Percentiles rank a stretch among this genome's conserved stretches.
phyloP scores from a whole-genome alignment of 2,329 filamentous ascomycete species.

The Didymella lethalis region DNA sequence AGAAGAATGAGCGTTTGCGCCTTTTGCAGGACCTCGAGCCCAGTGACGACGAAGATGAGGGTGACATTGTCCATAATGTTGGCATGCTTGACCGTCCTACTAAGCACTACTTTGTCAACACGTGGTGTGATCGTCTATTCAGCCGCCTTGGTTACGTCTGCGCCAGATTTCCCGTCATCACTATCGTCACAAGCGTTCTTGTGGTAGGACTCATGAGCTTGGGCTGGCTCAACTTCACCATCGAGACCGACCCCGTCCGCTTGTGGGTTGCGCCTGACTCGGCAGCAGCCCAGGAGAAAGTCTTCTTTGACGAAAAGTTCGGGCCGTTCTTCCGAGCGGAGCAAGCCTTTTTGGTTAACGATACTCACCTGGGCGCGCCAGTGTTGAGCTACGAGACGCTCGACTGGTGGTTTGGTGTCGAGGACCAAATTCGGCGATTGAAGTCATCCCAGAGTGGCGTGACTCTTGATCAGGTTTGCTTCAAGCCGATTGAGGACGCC shows the following conservation, averaged over 20 bases:
- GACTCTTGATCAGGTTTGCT: conserved; percentile 84
- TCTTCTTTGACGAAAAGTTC: conserved; percentile 91
- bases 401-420: conserved; percentile 92
- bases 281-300: conserved; percentile 88
- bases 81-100: conserved; percentile 81
- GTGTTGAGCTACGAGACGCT: conserved; percentile 90
- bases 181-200: conserved; percentile 77
- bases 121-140: conserved; percentile 80
- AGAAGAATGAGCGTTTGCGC: conserved; percentile 82
- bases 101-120: conserved; percentile 83
- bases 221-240: conserved; percentile 86
- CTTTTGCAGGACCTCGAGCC: conserved; percentile 83
- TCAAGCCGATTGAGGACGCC: conserved; percentile 87
- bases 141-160: conserved; percentile 80
- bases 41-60: conserved; percentile 94
- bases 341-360: conserved; percentile 93
- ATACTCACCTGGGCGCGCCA: conserved; percentile 72
- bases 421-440: conserved; percentile 76
- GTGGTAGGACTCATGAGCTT: conserved; percentile 80
- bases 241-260: conserved; percentile 88
- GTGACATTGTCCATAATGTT: conserved; percentile 77
- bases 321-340: conserved; percentile 95
- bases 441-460: conserved; percentile 73
- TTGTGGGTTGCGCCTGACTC: conserved; percentile 98
- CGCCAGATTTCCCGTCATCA: conserved; percentile 83